A percentile compares a stretch with the other conserved stretches of the same genome.
Conservation (phyloP, 1,139 yeast species). For the Blastobotrys buckinghamii region DNA sequence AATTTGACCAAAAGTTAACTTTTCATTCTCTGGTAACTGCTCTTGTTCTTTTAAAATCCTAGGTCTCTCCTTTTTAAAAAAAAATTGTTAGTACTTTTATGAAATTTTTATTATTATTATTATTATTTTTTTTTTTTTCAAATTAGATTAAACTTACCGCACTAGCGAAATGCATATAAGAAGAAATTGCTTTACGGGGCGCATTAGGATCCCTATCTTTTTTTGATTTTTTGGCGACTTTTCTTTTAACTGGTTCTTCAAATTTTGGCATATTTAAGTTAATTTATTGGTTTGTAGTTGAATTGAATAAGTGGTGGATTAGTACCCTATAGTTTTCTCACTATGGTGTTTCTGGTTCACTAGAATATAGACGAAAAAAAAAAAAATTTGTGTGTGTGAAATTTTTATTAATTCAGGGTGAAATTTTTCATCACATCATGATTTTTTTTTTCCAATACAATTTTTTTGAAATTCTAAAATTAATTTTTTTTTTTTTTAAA, state of each 20-base stretch:
- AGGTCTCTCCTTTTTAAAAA: conserved; percentile 1
- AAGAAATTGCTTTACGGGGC: conserved; percentile 74
- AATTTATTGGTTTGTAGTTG: too few species aligned
- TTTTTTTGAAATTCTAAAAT: too few species aligned
- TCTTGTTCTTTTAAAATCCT: conserved; percentile 1
- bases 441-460: too few species aligned
- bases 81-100: too few species aligned
- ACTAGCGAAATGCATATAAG: conserved; percentile 98
- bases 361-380: too few species aligned
- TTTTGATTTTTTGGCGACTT: conserved; percentile 13
- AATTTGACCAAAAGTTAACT: conserved; percentile 53
- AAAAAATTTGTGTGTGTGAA: too few species aligned
- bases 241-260: conserved; percentile 6
- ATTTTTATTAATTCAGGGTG: too few species aligned
- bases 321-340: too few species aligned
- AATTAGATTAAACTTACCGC: conserved; percentile 74
- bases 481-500: too few species aligned
- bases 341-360: too few species aligned
- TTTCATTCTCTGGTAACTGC: neutral
- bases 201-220: conserved; percentile 74
- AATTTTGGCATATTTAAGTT: neutral
- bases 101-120: neutral
- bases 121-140: conserved; percentile 73
- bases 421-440: too few species aligned
- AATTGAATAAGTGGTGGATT: too few species aligned